A percentile compares a stretch with the other conserved stretches of the same genome.
Conservation (phyloP, 345 rosid species). For the Eutrema japonicum region DNA sequence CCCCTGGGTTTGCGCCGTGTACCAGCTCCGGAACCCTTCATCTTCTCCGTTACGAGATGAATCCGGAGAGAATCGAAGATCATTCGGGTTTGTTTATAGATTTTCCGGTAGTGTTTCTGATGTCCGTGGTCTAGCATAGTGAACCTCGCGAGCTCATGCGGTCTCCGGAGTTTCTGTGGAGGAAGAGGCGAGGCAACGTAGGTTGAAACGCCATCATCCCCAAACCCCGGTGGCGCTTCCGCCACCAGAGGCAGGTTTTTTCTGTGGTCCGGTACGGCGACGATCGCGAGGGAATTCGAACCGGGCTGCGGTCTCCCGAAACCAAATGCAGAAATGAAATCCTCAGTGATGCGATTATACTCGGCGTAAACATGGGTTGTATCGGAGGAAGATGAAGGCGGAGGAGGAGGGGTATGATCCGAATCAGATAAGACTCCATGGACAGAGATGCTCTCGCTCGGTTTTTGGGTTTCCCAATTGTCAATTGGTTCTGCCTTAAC, state of each 20-base stretch:
- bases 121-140: constrained; percentile 51
- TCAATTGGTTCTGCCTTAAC: constrained; percentile 68
- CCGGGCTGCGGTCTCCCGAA: background rate
- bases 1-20: constrained; percentile 51
- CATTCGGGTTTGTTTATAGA: constrained; percentile 65
- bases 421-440: constrained; percentile 38
- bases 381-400: background rate
- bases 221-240: background rate
- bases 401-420: constrained; percentile 44
- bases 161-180: constrained; percentile 41
- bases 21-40: constrained; percentile 37
- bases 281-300: constrained; percentile 29
- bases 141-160: constrained; percentile 71
- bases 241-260: background rate
- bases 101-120: constrained; percentile 50
- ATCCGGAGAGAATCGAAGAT: constrained; percentile 67
- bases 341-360: constrained; percentile 57
- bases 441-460: constrained; percentile 36
- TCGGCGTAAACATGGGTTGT: constrained; percentile 52
- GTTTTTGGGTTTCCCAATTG: constrained; percentile 28
- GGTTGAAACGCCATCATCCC: background rate
- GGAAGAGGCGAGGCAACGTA: constrained; percentile 38
- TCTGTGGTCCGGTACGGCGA: constrained; percentile 45
- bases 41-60: constrained; percentile 50
- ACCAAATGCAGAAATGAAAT: constrained; percentile 54